phyloP scores from a whole-genome alignment of 2,329 filamentous ascomycete species.

The Graphium sp. region DNA sequence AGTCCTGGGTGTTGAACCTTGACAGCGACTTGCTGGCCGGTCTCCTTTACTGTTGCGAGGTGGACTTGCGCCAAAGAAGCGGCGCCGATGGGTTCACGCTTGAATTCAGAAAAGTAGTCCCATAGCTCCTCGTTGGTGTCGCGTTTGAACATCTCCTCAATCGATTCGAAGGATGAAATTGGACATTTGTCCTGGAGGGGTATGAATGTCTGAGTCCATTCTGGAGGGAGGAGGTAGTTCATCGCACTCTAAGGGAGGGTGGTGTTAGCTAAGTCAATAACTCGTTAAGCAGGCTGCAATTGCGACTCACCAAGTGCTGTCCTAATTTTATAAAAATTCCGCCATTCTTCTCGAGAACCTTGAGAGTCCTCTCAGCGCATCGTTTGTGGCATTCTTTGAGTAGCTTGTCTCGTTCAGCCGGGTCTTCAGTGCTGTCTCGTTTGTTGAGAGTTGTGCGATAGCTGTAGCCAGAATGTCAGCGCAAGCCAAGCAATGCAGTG shows the following conservation, averaged over 20 bases:
- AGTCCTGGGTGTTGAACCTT: conserved; percentile 90
- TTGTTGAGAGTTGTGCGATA: conserved; percentile 74
- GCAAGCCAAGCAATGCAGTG: conserved; percentile 2
- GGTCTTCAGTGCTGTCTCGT: conserved; percentile 42
- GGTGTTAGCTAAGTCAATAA: conserved; percentile 10
- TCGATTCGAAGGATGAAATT: conserved; percentile 73
- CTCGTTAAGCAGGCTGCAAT: neutral
- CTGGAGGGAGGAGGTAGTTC: conserved; percentile 79
- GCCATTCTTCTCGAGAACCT: conserved; percentile 84
- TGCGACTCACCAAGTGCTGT: conserved; percentile 56
- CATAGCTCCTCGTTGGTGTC: conserved; percentile 69
- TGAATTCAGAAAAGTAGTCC: conserved; percentile 78
- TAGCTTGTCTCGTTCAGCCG: conserved; percentile 46
- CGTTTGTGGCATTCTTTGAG: conserved; percentile 78
- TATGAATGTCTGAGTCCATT: conserved; percentile 94
- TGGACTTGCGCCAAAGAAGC: conserved; percentile 93
- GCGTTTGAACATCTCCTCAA: conserved; percentile 68
- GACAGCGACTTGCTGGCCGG: conserved; percentile 76
- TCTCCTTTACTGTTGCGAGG: conserved; percentile 65
- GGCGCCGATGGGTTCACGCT: conserved; percentile 66
- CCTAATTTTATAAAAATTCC: conserved; percentile 98
- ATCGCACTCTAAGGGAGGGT: conserved; percentile 53
- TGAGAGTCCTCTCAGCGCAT: conserved; percentile 76
- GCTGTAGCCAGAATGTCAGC: conserved; percentile 25
- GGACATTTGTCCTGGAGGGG: conserved; percentile 93